Evolutionary conservation across 2,329 filamentous ascomycete species (phyloP), one percentile per base, ranked within the genome.

Genomic region (Pseudogymnoascus sp.): DNA sequence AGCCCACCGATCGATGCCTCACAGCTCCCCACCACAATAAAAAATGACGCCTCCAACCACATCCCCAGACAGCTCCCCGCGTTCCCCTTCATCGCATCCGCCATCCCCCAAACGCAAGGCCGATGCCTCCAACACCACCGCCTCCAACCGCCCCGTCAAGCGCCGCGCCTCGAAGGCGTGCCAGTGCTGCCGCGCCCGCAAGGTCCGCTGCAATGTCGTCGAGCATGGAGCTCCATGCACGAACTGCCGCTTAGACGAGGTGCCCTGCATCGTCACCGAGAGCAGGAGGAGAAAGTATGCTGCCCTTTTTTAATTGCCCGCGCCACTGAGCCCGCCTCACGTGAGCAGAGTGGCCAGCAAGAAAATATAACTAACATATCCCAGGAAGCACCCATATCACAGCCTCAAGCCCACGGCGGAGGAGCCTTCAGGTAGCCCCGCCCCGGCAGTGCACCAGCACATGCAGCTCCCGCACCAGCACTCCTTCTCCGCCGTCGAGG

Each of bases 131-230:
- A 61, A 62, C 14, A 62, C 38, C 38, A 65, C 67, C 63, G 66
- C 66, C 28, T 66, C 67, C 43, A 61, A 65, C 0, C 68, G 67
- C 34, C 66, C 66, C 1, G 65, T 70, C 43, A 97, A 96, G 76
- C 83, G 91, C 70, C 84, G 92, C 70, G 91, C 92, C n/a, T 91
- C 91, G 8, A 89, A 93, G 68, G 92, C 92, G 16, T 97, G 92
- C 73, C 90, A 91, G 64, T 91, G 88, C 68, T 96, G 92, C 75
- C 84, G 92, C 69, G 86, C 89, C 62, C 86, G 92, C 71, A 97
- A 97, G 74, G 92, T 97, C 41, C 85, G 92, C 62, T 97, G 92
- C 77, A 92, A 97, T 77, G 91, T 96, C 61, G 63, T 66, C 4
- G 65, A 68, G 22, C 68, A 70, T n/a, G 65, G 67, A 16, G 66